phyloP scores from a whole-genome alignment of 805 yeast genomes.

The Candida boidinii region DNA sequence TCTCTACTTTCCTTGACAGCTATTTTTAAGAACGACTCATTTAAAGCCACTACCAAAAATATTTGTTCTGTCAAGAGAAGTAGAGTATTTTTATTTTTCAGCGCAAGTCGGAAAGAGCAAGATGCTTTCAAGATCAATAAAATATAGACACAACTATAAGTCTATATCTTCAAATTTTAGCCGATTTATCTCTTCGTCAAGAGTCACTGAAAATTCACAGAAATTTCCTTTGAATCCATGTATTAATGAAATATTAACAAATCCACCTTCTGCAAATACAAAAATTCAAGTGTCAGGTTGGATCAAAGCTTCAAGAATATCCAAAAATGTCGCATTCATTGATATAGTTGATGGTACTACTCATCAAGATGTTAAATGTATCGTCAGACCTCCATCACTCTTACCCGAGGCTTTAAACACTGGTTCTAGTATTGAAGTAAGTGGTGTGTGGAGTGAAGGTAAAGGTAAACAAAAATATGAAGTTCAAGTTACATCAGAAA shows the following conservation, averaged over 20 bases:
- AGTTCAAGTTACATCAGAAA: conserved; percentile 28
- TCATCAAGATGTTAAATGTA: conserved; percentile 44
- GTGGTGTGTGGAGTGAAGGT: conserved; percentile 30
- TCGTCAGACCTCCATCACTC: conserved; percentile 31
- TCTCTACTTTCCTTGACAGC: too few relatives aligned
- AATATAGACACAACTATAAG: too few relatives aligned
- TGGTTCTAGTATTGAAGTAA: conserved; percentile 27
- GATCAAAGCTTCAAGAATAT: conserved; percentile 60
- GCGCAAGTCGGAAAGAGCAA: too few relatives aligned
- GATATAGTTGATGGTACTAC: conserved; percentile 77
- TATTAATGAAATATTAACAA: conserved; percentile 18
- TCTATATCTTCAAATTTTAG: too few relatives aligned
- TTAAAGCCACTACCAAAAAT: too few relatives aligned
- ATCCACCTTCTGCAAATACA: conserved; percentile 29
- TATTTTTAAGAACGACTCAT: too few relatives aligned
- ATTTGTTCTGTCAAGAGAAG: too few relatives aligned
- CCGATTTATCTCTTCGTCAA: too few relatives aligned
- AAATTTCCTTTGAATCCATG: conserved; percentile 15
- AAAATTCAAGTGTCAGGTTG: conserved; percentile 54
- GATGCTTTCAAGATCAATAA: too few relatives aligned
- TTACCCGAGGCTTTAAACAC: conserved; percentile 22
- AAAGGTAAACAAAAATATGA: conserved; percentile 49
- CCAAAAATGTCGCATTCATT: conserved; percentile 73
- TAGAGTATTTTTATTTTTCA: too few relatives aligned
- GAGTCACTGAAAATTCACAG: too few relatives aligned